Evolutionary conservation across 306 rosid genomes (phyloP).

Genomic region (Prinsepia uniflora): DNA sequence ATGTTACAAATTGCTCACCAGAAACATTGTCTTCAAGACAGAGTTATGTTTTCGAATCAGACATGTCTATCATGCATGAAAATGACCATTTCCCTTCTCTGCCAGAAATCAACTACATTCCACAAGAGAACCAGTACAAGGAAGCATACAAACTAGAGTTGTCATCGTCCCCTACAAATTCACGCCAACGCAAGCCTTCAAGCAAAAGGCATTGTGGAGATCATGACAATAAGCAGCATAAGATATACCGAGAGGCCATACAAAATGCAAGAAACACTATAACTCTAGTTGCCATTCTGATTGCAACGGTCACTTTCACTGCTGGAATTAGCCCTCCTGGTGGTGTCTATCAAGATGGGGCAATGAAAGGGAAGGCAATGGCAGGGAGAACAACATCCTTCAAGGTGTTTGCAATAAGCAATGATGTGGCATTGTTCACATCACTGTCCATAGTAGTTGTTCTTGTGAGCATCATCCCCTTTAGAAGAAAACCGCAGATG

Average conservation of each 20-base stretch:
- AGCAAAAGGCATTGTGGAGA: background rate
- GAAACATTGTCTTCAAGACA: conserved; percentile 26
- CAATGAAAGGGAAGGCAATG: conserved; percentile 45
- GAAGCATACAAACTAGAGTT: conserved; percentile 24
- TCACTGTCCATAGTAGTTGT: conserved; percentile 59
- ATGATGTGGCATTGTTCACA: conserved; percentile 60
- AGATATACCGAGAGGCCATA: conserved; percentile 54
- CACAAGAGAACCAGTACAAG: conserved; percentile 27
- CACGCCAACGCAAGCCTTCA: too few relatives aligned
- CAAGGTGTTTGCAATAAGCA: conserved; percentile 66
- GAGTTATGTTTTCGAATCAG: conserved; percentile 30
- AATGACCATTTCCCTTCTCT: conserved; percentile 20
- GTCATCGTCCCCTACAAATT: conserved; percentile 20
- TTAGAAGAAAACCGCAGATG: conserved; percentile 44
- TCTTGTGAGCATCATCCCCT: conserved; percentile 72
- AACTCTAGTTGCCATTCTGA: conserved; percentile 57
- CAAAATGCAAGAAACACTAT: conserved; percentile 74
- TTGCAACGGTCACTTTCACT: conserved; percentile 75
- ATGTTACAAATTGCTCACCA: conserved; percentile 26
- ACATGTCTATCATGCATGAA: conserved; percentile 22
- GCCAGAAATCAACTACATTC: conserved; percentile 28
- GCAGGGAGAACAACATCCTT: conserved; percentile 46
- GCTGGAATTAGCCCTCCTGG: conserved; percentile 81
- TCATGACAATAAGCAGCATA: conserved; percentile 22
- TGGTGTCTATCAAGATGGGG: conserved; percentile 48